A percentile compares a stretch with the other conserved stretches of the same genome.
Evolutionary conservation across 306 rosid species (phyloP).

Genomic region (Sicyos edulis): DNA sequence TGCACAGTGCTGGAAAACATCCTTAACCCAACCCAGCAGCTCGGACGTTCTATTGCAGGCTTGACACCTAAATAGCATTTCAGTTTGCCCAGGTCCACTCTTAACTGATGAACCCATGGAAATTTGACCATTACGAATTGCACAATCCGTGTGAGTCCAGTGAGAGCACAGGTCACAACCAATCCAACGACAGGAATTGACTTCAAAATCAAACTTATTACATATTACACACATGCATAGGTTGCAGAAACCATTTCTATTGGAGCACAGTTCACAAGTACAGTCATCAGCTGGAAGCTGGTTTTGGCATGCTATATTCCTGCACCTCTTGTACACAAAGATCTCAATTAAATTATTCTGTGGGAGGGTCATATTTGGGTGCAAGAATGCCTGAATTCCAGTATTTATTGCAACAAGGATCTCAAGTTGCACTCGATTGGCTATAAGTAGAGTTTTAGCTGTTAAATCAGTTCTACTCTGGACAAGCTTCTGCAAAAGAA

Average conservation of each 20-base stretch:
- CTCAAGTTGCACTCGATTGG: slow-evolving; percentile 90
- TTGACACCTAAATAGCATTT: slow-evolving; percentile 95
- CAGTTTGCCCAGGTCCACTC: slow-evolving; percentile 73
- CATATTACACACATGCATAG: slow-evolving; percentile 98
- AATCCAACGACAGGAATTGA: slow-evolving; percentile 95
- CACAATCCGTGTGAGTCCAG: slow-evolving; percentile 99
- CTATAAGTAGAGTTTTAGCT: slow-evolving; percentile 71
- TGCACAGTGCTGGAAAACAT: slow-evolving; percentile 95
- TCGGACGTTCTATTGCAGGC: slow-evolving; percentile 95
- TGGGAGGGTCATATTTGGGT: slow-evolving; percentile 81
- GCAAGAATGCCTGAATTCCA: slow-evolving; percentile 94
- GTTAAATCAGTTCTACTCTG: slow-evolving; percentile 86
- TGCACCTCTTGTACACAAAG: slow-evolving; percentile 85
- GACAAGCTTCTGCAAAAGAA: slow-evolving; percentile 73
- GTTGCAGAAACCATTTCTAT: slow-evolving; percentile 92
- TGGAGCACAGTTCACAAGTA: slow-evolving; percentile 76
- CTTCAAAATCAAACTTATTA: slow-evolving; percentile 98
- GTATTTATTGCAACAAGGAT: slow-evolving; percentile 88
- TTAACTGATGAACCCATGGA: slow-evolving; percentile 73
- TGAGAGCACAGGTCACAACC: slow-evolving; percentile 97
- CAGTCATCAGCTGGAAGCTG: slow-evolving; percentile 96
- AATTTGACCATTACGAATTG: slow-evolving; percentile 83
- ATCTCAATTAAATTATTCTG: slow-evolving; percentile 82
- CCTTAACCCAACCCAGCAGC: slow-evolving; percentile 97
- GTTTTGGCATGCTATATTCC: slow-evolving; percentile 90